Conservation (phyloP, 2,329 filamentous ascomycete species). For the Trichothecium roseum region DNA sequence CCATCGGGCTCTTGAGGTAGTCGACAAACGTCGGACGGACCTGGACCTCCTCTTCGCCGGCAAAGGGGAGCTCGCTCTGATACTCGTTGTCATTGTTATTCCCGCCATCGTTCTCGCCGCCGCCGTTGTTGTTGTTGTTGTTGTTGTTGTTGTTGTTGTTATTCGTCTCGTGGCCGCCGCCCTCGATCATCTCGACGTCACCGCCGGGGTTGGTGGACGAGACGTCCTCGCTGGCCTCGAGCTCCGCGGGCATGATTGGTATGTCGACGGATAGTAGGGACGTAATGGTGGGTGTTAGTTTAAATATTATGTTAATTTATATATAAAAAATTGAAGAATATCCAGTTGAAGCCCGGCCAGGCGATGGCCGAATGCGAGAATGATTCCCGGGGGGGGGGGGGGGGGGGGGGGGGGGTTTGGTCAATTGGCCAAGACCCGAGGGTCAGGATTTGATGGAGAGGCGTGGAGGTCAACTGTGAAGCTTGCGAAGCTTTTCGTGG, state of each 20-base stretch:
- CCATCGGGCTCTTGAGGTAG: constrained; percentile 59
- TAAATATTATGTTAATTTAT: too few relatives aligned
- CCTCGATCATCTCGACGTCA: constrained; percentile 17
- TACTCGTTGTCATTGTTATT: constrained; percentile 16
- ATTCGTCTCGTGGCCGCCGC: constrained; percentile 16
- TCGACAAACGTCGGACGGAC: constrained; percentile 37
- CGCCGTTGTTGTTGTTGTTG: constrained; percentile 4
- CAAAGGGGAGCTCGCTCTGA: constrained; percentile 25
- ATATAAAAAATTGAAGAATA: too few relatives aligned
- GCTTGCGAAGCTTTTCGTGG: too few relatives aligned
- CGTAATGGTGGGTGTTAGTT: too few relatives aligned
- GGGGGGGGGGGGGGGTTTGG: too few relatives aligned
- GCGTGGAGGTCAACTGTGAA: too few relatives aligned
- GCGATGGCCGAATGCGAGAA: too few relatives aligned
- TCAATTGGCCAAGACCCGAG: too few relatives aligned
- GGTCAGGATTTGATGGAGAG: too few relatives aligned
- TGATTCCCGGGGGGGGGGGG: too few relatives aligned
- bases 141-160: constrained; percentile 19
- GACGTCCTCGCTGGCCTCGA: constrained; percentile 1
- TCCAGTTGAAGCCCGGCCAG: too few relatives aligned
- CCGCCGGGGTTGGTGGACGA: constrained; percentile 11
- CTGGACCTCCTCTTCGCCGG: constrained; percentile 22
- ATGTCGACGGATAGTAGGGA: too few relatives aligned
- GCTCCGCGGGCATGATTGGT: constrained; percentile 2
- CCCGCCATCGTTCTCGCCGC: constrained; percentile 20